Evolutionary conservation across 805 yeast species (phyloP), one percentile per base, ranked within the genome.

Genomic region (baker's yeast (Saccharomyces cerevisiae)): DNA sequence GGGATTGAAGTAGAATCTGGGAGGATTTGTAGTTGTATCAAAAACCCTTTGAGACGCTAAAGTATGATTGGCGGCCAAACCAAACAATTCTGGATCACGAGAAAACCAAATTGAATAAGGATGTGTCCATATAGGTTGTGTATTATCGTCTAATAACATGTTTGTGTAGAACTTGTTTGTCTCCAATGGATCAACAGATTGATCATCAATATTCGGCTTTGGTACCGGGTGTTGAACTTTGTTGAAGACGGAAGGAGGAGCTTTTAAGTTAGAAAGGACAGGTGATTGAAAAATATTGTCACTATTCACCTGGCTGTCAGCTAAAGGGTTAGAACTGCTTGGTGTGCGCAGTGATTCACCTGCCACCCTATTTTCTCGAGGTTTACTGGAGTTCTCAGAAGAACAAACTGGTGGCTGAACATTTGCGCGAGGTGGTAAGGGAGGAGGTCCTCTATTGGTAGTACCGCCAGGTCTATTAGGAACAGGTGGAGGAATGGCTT

Each of bases 131-230:
- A 81, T 79, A 0, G 91, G 87, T 53, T 79, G 73, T 2, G 82
- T 79, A 62, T 85, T 91, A 55, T 78, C 77, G 0, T 76, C 89
- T 36, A 87, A 75, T 9, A 87, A 69, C 66, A 87, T 69, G 68
- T 87, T 87, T 46, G 85, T 84, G 66, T 83, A 87, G 63, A 87
- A 87, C 64, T 87, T 87, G 67, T 87, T 87, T 6, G 96, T 87
- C 56, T 84, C 84, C 29, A 84, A 75, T 1, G 89, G 84, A 9
- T 56, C 57, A 43, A 57, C 49, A 36, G 56, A 57, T 36, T 63
- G 64, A 22, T 57, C 46, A 29, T 63, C 56, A 47, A 59, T 64
- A 6, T 58, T 22, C 10, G 76, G 76, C 21, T 60, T 48, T 11
- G 60, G 30, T 22, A 68, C 61, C 28, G 60, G 63, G 50, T 71